phyloP scores from a whole-genome alignment of 257 asterid genomes.

The Forsythia suspensa region DNA sequence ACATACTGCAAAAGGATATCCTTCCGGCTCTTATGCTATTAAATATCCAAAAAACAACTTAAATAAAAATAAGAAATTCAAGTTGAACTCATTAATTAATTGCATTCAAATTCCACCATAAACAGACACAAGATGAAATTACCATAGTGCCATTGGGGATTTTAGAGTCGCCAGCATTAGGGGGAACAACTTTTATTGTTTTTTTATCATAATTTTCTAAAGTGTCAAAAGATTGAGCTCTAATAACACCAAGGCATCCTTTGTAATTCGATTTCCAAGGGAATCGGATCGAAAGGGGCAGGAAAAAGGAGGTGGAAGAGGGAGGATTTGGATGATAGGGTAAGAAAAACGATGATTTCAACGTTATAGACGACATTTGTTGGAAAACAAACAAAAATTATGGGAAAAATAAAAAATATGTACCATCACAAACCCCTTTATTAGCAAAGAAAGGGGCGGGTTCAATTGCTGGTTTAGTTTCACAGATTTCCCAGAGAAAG shows the following conservation, averaged over 20 bases:
- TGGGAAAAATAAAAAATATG: neutral
- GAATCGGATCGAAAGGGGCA: slow-evolving; percentile 40
- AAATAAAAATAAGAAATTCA: neutral
- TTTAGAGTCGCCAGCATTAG: slow-evolving; percentile 58
- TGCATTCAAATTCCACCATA: slow-evolving; percentile 6
- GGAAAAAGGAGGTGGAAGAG: slow-evolving; percentile 36
- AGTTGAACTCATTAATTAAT: neutral
- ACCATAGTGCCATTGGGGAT: slow-evolving; percentile 71
- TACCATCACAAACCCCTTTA: slow-evolving; percentile 12
- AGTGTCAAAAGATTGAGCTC: no score
- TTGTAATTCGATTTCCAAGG: slow-evolving; percentile 34
- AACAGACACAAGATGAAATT: slow-evolving; percentile 15
- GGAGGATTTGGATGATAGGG: slow-evolving; percentile 36
- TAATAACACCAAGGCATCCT: slow-evolving; percentile 41
- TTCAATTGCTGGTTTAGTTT: no score
- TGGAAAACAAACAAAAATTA: slow-evolving; percentile 8
- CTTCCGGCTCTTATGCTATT: slow-evolving; percentile 77
- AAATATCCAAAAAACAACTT: neutral
- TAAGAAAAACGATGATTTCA: slow-evolving; percentile 51
- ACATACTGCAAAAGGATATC: slow-evolving; percentile 92
- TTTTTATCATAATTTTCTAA: slow-evolving; percentile 18
- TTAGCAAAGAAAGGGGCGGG: no score
- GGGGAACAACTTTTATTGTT: slow-evolving; percentile 36
- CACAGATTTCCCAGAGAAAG: no score
- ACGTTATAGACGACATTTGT: slow-evolving; percentile 66